Evolutionary conservation across 2,329 filamentous ascomycete species (phyloP).

Genomic region (Colletotrichum sp.): DNA sequence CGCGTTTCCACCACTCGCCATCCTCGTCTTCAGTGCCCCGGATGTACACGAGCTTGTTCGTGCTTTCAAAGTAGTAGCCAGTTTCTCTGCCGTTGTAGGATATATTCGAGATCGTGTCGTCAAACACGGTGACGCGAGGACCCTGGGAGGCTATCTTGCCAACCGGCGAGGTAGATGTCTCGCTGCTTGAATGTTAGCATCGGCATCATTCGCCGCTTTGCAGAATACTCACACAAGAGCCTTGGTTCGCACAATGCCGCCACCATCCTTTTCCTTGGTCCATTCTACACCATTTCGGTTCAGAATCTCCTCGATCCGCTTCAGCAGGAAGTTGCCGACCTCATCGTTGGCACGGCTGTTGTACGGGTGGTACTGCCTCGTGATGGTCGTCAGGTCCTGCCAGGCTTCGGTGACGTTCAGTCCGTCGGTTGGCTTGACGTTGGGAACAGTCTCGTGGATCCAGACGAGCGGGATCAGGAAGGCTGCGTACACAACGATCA

Average conservation of each 20-base stretch:
- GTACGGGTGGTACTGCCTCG: constrained; percentile 81
- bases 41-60: constrained; percentile 91
- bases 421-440: constrained; percentile 62
- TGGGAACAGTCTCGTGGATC: constrained; percentile 76
- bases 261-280: constrained; percentile 39
- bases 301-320: constrained; percentile 73
- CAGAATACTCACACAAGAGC: constrained; percentile 10
- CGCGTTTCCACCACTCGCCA: constrained; percentile 73
- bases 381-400: constrained; percentile 80
- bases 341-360: constrained; percentile 85
- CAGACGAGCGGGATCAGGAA: constrained; percentile 75
- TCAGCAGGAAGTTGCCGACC: constrained; percentile 77
- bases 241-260: constrained; percentile 32
- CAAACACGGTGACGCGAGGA: constrained; percentile 70
- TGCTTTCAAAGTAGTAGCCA: constrained; percentile 80
- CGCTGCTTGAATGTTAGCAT: background rate
- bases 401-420: constrained; percentile 87
- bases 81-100: constrained; percentile 66
- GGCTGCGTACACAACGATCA: constrained; percentile 76
- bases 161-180: background rate
- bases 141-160: constrained; percentile 22
- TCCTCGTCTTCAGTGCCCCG: constrained; percentile 77
- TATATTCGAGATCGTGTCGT: constrained; percentile 80
- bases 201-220: background rate
- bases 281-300: constrained; percentile 61